Evolutionary conservation across 345 rosid species (phyloP), one percentile per base, ranked within the genome.

Genomic region (Isatis tinctoria): DNA sequence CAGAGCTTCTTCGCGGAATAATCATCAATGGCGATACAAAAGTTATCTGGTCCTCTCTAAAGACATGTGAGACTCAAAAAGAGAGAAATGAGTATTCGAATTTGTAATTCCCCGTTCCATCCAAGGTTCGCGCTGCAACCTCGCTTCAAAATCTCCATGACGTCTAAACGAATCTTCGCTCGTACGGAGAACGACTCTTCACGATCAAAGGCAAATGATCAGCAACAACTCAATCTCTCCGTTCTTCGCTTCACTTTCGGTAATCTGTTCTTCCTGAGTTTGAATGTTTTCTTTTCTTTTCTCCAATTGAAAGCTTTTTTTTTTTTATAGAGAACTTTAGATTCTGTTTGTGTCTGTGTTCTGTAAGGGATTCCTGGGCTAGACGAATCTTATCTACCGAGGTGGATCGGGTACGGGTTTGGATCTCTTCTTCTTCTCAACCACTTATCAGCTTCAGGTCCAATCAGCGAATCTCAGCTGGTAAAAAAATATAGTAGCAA

Each of bases 171-270:
- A n/a, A 60, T 79, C 67, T 62, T 58, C 8, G 82, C 86, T 17
- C 79, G 82, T 3, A 22, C 75, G 2, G 85, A 84, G 62, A 65
- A 75, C 59, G 66, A 78, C 66, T 78, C 90, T 9, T 61, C 61
- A 41, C 61, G 37, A 14, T 81, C 54, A 59, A 65, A 63, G 4
- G 33, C 82, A 64, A 14, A 1, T 11, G 76, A 65, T 65, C 80
- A 78, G 65, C 91, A 85, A 44, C 93, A 87, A 17, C 84, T 88
- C 72, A 90, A 85, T 58, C 90, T 94, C 63, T 91, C 96, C 8
- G 93, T 94, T 78, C 96, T 91, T 78, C 96, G 98, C 26, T 90
- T 94, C 82, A 90, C 97, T 49, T 72, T 94, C 11, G 96, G 97
- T 90, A 67, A 33, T 22, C 13, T 41, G 8, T 10, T 67, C 64